Base-by-base conservation (phyloP, 2,329 filamentous ascomycete species). In the Beauveria bassiana region DNA sequence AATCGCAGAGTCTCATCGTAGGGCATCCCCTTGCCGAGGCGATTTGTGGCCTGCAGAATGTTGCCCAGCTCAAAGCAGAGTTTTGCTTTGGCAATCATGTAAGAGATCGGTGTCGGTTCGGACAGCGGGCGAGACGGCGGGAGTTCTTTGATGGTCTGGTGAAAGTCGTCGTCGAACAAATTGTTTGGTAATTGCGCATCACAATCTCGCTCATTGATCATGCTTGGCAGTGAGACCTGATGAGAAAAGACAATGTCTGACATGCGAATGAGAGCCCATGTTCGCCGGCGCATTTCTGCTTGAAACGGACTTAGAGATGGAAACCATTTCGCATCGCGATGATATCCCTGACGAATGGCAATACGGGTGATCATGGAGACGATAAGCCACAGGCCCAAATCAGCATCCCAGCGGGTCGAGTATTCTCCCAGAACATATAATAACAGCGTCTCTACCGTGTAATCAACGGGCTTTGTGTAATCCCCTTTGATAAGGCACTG, bases 151-250 rank as follows among this genome's bases (percentile, higher is more conserved):
- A 85, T 88, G 24, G 84, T 82, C 3, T 88, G 86, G 52, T 86
- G 82, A 45, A 95, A 86, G 66, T 93, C 90, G 64, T 93, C 89
- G 66, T 95, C 90, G 70, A 90, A 90, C 18, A 93, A 81, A 68
- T 93, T 95, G 61, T 86, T 84, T 1, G 90, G 90, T 6, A 90
- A 75, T 66, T 88, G 81, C 0, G 89, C 88, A 68, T 95, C 91
- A 61, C 86, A 91, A 69, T 92, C 87, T 53, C 88, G 81, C 14
- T 88, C 82, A 64, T 88, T 84, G 28, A 93, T 86, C 81, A 93
- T 91, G 64, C 76, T 82, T 5, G 83, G 83, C 22, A 86, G 70
- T n/a, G 81, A 84, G 2, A 86, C 79, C 68, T 91, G 88, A 64
- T 90, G 88, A 1, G 90, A 93, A 69, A 93, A 91, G 61, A 92